Evolutionary conservation across 352 stramenopile genomes (phyloP), one percentile per base, ranked within the genome.

Genomic region (Hyaloperonospora brassicae): DNA sequence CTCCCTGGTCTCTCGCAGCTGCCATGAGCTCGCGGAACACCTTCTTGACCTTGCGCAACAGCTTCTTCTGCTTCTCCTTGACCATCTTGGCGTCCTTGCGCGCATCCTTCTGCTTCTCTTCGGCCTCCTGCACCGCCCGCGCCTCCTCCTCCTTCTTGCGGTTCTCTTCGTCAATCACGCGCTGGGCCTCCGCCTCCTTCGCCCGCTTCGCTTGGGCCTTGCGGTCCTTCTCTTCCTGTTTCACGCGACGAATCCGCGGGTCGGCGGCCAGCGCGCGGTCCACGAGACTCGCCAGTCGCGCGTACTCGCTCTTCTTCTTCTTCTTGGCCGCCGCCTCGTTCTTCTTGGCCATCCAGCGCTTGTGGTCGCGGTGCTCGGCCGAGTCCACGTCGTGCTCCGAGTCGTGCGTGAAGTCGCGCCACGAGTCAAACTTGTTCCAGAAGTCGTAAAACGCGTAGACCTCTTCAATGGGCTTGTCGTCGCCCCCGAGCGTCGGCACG

Each of bases 391-490:
- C 82, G 70, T 92, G 82, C 66, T 92, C 82, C 46, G 81, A 77
- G 62, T 87, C 77, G 65, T 92, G 82, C 45, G 78, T 76, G 42
- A 92, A 92, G 52, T 90, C 78, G 39, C 82, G 79, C 82, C 82
- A 92, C 60, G 82, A 92, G 47, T 89, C 79, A 44, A 89, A 89
- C 61, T 91, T 92, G 76, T 80, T 70, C 78, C 85, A 96, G 66
- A 96, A 95, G 68, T 95, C 83, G 71, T 95, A 96, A 61, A 95
- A 89, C 5, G 67, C 58, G 52, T 86, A 85, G 1, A 92, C 82
- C 14, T 70, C 62, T 35, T 88, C 82, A 21, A 96, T 76, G 14
- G 79, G 51, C 24, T 58, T 61, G 35, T 65, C 53, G 56, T 95
- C 73, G 24, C 70, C 71, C 40, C 86, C 85, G 21, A 95, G 69